phyloP scores from a whole-genome alignment of 1,284 basidiomycete genomes.

The Marasmius fiardii region DNA sequence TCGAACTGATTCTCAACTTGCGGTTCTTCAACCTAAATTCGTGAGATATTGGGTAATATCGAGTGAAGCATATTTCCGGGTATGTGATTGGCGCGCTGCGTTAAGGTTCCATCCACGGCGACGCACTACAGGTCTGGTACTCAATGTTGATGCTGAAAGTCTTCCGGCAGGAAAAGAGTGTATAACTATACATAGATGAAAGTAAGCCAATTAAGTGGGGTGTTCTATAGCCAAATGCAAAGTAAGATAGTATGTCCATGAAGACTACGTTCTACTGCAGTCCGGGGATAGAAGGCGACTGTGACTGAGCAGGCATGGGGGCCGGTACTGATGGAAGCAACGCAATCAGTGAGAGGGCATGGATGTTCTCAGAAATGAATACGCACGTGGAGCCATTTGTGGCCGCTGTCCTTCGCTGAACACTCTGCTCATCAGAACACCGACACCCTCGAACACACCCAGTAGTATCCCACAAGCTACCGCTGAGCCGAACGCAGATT shows the following conservation, averaged over 20 bases:
- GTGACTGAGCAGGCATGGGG: constrained; percentile 31
- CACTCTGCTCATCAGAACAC: constrained; percentile 81
- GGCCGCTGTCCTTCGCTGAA: constrained; percentile 82
- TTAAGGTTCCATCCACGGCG: constrained; percentile 19
- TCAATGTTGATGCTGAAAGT: too few relatives aligned
- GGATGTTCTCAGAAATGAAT: background rate
- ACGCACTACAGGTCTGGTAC: too few relatives aligned
- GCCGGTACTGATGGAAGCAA: constrained; percentile 31
- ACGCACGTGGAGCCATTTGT: constrained; percentile 54
- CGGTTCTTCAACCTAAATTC: too few relatives aligned
- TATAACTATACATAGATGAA: constrained; percentile 18
- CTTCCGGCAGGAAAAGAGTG: constrained; percentile 71
- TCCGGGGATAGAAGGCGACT: constrained; percentile 30
- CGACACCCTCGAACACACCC: constrained; percentile 95
- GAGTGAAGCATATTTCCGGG: background rate
- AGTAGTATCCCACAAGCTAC: constrained; percentile 96
- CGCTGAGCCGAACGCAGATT: constrained; percentile 86
- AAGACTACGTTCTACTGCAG: constrained; percentile 35
- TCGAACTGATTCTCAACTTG: too few relatives aligned
- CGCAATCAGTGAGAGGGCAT: background rate
- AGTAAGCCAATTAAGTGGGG: background rate
- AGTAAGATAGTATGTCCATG: constrained; percentile 26
- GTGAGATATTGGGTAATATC: too few relatives aligned
- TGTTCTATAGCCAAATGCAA: background rate
- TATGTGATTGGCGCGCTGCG: constrained; percentile 15